These are phyloP conservation scores for Nevesoporus exiguus DNA, from an alignment of 768 basidiomycete genomes.

Conservation along the genomic window DNA sequence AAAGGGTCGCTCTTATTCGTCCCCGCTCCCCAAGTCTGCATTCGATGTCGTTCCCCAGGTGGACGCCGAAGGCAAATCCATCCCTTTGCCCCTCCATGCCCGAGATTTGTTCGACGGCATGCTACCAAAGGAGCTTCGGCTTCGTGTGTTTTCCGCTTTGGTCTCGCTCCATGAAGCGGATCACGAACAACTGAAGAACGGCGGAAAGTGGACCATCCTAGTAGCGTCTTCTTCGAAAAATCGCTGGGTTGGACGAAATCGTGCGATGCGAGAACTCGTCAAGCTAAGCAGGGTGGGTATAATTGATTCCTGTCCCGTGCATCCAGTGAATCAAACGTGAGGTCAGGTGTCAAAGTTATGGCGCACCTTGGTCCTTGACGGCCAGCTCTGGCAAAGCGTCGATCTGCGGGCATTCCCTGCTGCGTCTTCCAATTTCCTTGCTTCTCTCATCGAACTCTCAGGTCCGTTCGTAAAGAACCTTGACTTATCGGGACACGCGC, in stretches of 20 bases:
- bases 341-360: slow-evolving; percentile 73
- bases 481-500: slow-evolving; percentile 59
- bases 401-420: slow-evolving; percentile 62
- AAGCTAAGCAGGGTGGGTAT: slow-evolving; percentile 71
- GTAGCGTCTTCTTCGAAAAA: slow-evolving; percentile 59
- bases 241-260: slow-evolving; percentile 74
- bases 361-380: slow-evolving; percentile 75
- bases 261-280: slow-evolving; percentile 73
- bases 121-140: slow-evolving; percentile 68
- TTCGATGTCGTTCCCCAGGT: slow-evolving; percentile 54
- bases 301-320: slow-evolving; percentile 10
- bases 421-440: slow-evolving; percentile 47
- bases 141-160: slow-evolving; percentile 55
- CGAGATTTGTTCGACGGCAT: slow-evolving; percentile 64
- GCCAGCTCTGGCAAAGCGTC: slow-evolving; percentile 76
- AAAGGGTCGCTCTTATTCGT: slow-evolving; percentile 63
- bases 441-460: slow-evolving; percentile 49
- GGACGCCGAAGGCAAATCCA: slow-evolving; percentile 47
- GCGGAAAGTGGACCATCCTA: slow-evolving; percentile 55
- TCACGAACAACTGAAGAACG: slow-evolving; percentile 40
- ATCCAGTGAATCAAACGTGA: slow-evolving; percentile 15
- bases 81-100: slow-evolving; percentile 43
- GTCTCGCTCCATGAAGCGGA: slow-evolving; percentile 60
- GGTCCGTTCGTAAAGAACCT: slow-evolving; percentile 64
- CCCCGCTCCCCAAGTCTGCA: slow-evolving; percentile 57